These are phyloP conservation scores for Saccharomycopsis fermentans DNA, from an alignment of 805 yeast species.

Conservation along the genomic window DNA sequence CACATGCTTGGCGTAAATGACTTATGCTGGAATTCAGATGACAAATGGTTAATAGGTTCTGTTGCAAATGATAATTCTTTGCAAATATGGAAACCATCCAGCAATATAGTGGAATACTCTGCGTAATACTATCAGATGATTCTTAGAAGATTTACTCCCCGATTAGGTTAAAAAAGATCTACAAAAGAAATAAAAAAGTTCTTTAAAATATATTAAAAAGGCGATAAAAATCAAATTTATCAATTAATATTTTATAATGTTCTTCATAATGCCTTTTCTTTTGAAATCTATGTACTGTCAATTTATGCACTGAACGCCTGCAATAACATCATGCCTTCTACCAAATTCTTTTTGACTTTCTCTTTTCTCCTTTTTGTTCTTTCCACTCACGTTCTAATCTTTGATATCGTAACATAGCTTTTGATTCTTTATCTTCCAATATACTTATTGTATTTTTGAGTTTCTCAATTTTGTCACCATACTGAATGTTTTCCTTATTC, in stretches of 20 bases:
- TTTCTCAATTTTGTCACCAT: conserved; percentile 40
- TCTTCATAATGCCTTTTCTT: background rate
- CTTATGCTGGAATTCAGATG: conserved; percentile 69
- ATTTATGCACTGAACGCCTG: background rate
- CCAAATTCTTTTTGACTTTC: conserved; percentile 47
- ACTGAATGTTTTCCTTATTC: conserved; percentile 48
- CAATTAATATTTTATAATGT: background rate
- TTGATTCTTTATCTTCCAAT: conserved; percentile 36
- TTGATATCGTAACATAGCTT: conserved; percentile 32
- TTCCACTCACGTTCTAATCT: conserved; percentile 47
- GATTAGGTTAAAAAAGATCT: too few relatives aligned
- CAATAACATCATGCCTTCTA: conserved; percentile 25
- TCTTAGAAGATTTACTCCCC: too few relatives aligned
- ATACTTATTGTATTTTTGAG: conserved; percentile 34
- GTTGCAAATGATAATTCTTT: conserved; percentile 79
- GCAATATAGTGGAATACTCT: background rate
- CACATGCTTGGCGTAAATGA: conserved; percentile 85
- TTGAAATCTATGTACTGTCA: background rate
- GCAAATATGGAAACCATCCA: conserved; percentile 75
- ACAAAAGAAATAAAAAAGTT: too few relatives aligned
- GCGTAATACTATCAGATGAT: background rate
- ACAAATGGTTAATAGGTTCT: conserved; percentile 60
- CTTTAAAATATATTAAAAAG: background rate
- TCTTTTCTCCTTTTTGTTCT: conserved; percentile 42
- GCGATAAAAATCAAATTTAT: background rate